Conservation (phyloP, 179 eudicot species). For the Patellifolia procumbens region DNA sequence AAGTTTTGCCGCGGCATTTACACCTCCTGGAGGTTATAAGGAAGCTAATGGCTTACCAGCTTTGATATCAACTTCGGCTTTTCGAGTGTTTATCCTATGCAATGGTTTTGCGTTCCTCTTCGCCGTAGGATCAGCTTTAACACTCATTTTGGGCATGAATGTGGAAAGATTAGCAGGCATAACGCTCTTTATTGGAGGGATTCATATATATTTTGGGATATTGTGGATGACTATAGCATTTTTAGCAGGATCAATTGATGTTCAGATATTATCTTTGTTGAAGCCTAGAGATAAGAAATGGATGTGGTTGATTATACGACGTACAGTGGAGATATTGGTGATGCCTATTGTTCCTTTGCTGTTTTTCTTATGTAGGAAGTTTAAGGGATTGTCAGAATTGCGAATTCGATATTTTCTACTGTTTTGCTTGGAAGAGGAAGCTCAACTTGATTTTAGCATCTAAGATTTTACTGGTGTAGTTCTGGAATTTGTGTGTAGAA, state of each 20-base stretch:
- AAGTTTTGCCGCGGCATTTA: not conserved
- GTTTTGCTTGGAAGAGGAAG: not conserved
- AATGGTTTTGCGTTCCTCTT: not conserved
- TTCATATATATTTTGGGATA: not conserved
- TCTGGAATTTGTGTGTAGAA: too few relatives aligned
- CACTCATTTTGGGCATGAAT: not conserved
- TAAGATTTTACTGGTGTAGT: not conserved
- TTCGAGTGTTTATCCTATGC: not conserved
- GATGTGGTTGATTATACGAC: not conserved
- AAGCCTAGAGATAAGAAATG: not conserved
- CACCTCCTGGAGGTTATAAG: not conserved
- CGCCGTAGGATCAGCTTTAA: not conserved
- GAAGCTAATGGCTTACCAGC: not conserved
- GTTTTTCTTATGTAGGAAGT: not conserved
- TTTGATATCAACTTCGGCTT: not conserved
- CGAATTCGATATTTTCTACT: not conserved
- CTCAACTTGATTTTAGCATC: not conserved
- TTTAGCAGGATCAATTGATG: constrained; percentile 2
- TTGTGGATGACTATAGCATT: not conserved
- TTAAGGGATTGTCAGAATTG: not conserved
- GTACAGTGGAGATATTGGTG: not conserved
- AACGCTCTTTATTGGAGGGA: not conserved
- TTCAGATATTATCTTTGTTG: not conserved
- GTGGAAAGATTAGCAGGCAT: not conserved
- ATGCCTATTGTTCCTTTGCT: not conserved